Percentiles rank a stretch among this genome's conserved stretches.
Evolutionary conservation across 2,329 filamentous ascomycete genomes (phyloP).

Genomic region (Ophiostoma himal-ulmi): DNA sequence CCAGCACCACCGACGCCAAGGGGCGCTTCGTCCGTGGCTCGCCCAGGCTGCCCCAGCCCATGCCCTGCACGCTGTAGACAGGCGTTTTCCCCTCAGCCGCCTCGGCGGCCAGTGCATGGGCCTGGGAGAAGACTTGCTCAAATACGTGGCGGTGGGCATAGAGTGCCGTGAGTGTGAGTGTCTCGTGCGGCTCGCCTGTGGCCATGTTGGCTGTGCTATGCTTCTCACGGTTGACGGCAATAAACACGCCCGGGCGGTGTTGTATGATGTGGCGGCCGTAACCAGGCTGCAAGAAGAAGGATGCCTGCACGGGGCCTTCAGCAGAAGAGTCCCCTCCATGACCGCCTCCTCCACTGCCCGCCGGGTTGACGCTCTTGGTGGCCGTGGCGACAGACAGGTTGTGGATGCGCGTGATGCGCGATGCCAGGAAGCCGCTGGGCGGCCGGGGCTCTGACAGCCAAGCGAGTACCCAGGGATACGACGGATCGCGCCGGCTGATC

Average conservation of each 20-base stretch:
- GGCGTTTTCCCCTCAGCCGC: constrained; percentile 88
- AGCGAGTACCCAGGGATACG: constrained; percentile 88
- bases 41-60: constrained; percentile 80
- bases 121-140: constrained; percentile 81
- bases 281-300: constrained; percentile 84
- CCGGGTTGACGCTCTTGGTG: constrained; percentile 48
- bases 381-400: constrained; percentile 54
- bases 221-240: constrained; percentile 79
- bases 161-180: constrained; percentile 82
- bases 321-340: constrained; percentile 52
- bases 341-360: constrained; percentile 29
- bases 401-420: constrained; percentile 54
- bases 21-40: constrained; percentile 81
- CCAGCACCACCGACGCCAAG: constrained; percentile 78
- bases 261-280: constrained; percentile 85
- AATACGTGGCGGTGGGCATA: constrained; percentile 87
- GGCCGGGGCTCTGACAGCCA: constrained; percentile 86
- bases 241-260: constrained; percentile 72
- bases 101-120: constrained; percentile 70
- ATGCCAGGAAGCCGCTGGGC: constrained; percentile 53
- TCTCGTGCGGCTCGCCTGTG: constrained; percentile 89
- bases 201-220: constrained; percentile 74
- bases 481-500: constrained; percentile 87
- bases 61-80: constrained; percentile 79
- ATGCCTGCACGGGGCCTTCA: constrained; percentile 64